Base-by-base conservation (phyloP, 106 monocot species). In the Platanthera zijinensis region DNA sequence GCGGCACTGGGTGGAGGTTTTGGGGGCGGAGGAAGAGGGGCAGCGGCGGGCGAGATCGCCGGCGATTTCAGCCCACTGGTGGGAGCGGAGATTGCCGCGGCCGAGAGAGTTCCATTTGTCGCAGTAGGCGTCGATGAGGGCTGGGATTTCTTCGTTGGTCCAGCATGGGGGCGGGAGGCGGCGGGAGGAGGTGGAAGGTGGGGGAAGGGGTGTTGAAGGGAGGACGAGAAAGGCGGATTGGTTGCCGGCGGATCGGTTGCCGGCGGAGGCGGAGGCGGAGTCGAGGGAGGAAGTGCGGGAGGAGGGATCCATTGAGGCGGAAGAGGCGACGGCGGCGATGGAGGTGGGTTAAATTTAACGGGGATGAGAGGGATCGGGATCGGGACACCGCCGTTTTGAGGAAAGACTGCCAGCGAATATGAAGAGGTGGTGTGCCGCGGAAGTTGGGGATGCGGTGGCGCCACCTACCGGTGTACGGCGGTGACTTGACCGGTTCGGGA, bases 51-150 rank as follows among this genome's bases (percentile, higher is more conserved):
- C 64, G 48, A 95, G 88, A 69, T 79, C 79, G 51, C 78, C 85
- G 68, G 95, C 88, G 32, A 95, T 90, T 10, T 90, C 92, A 70
- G 92, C 78, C 95, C 95, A 95, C 82, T 95, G 86, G 72, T 79
- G 49, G 15, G 95, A 92, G 14, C 89, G 81, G 59, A 95, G 87
- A 72, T 91, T 88, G 48, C 88, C 86, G 32, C 89, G 75, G 80
- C 87, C 79, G 69, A 95, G 89, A 48, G 84, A 74, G 83, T 78
- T 79, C 92, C 92, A 95, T 79, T 90, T 92, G 19, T 89, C 87
- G 76, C 84, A 78, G 84, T 95, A 95, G 32, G 84, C 50, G 78
- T 88, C 82, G 81, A 95, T 92, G 52, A 95, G 86, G 17, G 95
- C 92, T 1, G 71, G 69, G 48, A 18, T 30, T 57, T 2, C 52